phyloP scores from a whole-genome alignment of 768 basidiomycete genomes.

The Boletus eberwhitei region DNA sequence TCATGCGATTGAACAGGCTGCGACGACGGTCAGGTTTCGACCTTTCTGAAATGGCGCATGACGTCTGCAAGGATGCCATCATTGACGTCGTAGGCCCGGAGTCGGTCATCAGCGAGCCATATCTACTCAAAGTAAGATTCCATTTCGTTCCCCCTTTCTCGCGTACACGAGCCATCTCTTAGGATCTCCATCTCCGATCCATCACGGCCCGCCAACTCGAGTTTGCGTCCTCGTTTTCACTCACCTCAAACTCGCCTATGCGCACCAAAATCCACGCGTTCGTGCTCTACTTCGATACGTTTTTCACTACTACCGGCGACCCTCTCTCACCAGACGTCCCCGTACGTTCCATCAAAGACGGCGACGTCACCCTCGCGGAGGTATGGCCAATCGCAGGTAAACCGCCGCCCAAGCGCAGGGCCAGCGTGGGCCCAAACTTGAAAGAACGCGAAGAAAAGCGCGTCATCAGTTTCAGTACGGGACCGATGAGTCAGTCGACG shows the following conservation, averaged over 20 bases:
- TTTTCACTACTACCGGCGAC: slow-evolving; percentile 67
- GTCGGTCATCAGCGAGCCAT: slow-evolving; percentile 61
- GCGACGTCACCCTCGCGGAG: slow-evolving; percentile 62
- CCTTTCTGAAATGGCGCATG: slow-evolving; percentile 74
- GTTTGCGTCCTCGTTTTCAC: slow-evolving; percentile 73
- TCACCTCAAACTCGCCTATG: slow-evolving; percentile 58
- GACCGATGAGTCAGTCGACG: slow-evolving; percentile 80
- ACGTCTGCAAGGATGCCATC: slow-evolving; percentile 76
- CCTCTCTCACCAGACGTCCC: slow-evolving; percentile 49
- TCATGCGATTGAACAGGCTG: neutral
- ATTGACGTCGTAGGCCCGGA: slow-evolving; percentile 74
- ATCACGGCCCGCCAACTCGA: slow-evolving; percentile 71
- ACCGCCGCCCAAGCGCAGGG: slow-evolving; percentile 53
- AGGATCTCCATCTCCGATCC: slow-evolving; percentile 75
- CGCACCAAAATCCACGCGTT: slow-evolving; percentile 72
- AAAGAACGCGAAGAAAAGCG: slow-evolving; percentile 39
- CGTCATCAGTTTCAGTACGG: slow-evolving; percentile 83
- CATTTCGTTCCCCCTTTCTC: neutral
- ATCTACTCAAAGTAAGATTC: slow-evolving; percentile 58
- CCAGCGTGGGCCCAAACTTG: slow-evolving; percentile 46
- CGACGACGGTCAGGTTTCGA: slow-evolving; percentile 70
- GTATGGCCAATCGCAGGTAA: slow-evolving; percentile 78
- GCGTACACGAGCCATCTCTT: neutral
- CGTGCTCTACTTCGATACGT: slow-evolving; percentile 92
- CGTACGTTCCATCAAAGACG: slow-evolving; percentile 57